Evolutionary conservation across 1,139 yeast species (phyloP).

Genomic region (Pichia sp.): DNA sequence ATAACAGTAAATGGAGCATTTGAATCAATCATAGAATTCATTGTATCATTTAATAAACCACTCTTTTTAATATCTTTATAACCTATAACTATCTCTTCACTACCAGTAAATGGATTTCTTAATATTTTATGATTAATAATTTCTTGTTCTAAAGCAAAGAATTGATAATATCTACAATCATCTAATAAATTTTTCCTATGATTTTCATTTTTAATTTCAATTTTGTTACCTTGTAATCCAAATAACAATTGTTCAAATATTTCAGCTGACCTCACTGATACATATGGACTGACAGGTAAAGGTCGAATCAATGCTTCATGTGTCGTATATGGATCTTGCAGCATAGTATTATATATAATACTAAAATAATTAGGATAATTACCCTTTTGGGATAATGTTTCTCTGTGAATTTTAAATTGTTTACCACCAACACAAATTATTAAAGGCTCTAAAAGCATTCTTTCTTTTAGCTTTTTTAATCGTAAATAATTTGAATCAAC

Average conservation of each 20-base stretch:
- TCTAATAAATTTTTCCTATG: constrained; percentile 52
- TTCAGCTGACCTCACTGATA: constrained; percentile 47
- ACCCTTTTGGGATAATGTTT: constrained; percentile 50
- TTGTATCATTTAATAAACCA: constrained; percentile 34
- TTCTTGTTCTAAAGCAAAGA: constrained; percentile 67
- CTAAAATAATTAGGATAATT: constrained; percentile 75
- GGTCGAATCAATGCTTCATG: constrained; percentile 55
- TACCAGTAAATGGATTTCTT: constrained; percentile 43
- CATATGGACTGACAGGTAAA: constrained; percentile 62
- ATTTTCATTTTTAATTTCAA: constrained; percentile 42
- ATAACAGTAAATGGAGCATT: constrained; percentile 10
- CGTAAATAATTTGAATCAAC: constrained; percentile 73
- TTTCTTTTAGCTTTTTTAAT: constrained; percentile 47
- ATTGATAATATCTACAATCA: constrained; percentile 76
- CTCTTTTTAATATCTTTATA: constrained; percentile 41
- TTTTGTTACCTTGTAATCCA: constrained; percentile 48
- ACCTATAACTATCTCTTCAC: constrained; percentile 52
- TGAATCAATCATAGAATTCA: constrained; percentile 6
- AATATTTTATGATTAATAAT: constrained; percentile 48
- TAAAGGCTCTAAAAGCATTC: constrained; percentile 49
- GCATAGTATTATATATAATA: constrained; percentile 46
- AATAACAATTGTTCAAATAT: constrained; percentile 57
- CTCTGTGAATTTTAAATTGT: constrained; percentile 54
- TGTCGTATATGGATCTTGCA: constrained; percentile 40
- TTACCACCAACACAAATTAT: constrained; percentile 58